These are phyloP conservation scores for Kwoniella bestiolae DNA, from an alignment of 768 basidiomycete genomes.

Conservation along the genomic window DNA sequence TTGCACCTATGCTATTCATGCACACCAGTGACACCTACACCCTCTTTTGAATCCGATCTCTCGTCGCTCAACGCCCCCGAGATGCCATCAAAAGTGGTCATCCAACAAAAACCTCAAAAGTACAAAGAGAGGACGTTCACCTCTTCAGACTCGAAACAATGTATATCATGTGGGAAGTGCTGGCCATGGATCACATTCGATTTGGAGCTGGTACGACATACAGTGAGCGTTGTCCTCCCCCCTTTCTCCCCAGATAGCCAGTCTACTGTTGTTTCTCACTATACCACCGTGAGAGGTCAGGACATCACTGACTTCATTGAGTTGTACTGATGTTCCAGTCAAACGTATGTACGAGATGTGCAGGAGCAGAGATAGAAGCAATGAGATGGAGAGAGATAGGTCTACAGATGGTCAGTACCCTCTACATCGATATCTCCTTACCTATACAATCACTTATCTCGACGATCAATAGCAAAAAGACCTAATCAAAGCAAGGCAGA, in stretches of 20 bases:
- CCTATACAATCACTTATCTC: neutral
- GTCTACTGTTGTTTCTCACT: neutral
- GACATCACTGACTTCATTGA: neutral
- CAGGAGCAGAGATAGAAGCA: conserved; percentile 4
- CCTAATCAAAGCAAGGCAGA: neutral
- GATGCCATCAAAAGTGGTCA: neutral
- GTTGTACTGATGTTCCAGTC: neutral
- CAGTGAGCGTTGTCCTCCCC: conserved; percentile 2
- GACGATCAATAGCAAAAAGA: neutral
- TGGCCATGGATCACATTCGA: conserved; percentile 15
- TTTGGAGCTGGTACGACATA: conserved; percentile 1
- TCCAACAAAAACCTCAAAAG: neutral
- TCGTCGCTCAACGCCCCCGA: neutral
- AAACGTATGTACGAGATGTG: conserved; percentile 13
- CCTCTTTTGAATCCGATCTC: neutral
- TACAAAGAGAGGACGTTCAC: neutral
- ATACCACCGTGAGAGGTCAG: neutral
- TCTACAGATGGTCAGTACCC: conserved; percentile 13
- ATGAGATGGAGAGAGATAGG: neutral
- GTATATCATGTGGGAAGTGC: conserved; percentile 16
- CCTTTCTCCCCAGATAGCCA: neutral
- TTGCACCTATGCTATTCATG: no score
- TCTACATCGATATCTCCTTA: no score
- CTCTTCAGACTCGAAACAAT: conserved; percentile 3
- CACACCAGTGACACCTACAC: no score